Base-by-base conservation (phyloP, 352 stramenopile genomes). In the Pythium biforme region DNA sequence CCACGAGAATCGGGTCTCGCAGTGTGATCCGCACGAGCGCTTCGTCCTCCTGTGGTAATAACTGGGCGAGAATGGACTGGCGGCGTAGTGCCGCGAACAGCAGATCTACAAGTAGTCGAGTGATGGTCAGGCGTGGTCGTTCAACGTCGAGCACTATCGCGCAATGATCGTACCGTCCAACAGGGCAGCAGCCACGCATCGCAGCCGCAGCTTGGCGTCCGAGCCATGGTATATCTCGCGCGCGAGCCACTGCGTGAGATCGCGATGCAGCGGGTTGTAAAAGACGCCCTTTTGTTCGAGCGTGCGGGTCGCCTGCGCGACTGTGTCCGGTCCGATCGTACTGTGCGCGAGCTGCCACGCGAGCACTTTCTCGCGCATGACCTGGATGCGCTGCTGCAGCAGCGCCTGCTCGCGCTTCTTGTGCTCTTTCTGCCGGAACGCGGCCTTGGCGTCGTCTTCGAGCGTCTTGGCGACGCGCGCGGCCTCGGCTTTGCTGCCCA, bases 241-340 rank as follows among this genome's bases (percentile, higher is more conserved):
- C 0, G 59, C 40, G 9, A 90, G 68, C 81, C 78, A 88, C 43
- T 72, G 59, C 0, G 59, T 39, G 3, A 92, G 59, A 14, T 86
- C 74, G 25, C 73, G 77, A 12, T 82, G 72, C 34, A 86, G 59
- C 5, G 80, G 79, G 31, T 91, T 74, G 63, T 90, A 90, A 47
- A 88, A 92, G 5, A 91, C 77, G 29, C 81, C 81, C 23, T 79
- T 73, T 25, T 68, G 56, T 52, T 77, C 51, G 11, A 92, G 57
- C 22, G 59, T 70, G 0, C 27, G 40, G 1, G 55, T 76, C 29
- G 78, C 61, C 11, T 74, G 58, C 1, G 49, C 64, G 0, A 88
- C 69, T 3, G 70, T 70, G 34, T 81, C 52, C 14, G 72, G 69
- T 29, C 84, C 62, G 12, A 91, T 66, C 41, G 55, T 51, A 15